Evolutionary conservation across 2,329 filamentous ascomycete species (phyloP).

Genomic region (Gliomastix tumulicola): DNA sequence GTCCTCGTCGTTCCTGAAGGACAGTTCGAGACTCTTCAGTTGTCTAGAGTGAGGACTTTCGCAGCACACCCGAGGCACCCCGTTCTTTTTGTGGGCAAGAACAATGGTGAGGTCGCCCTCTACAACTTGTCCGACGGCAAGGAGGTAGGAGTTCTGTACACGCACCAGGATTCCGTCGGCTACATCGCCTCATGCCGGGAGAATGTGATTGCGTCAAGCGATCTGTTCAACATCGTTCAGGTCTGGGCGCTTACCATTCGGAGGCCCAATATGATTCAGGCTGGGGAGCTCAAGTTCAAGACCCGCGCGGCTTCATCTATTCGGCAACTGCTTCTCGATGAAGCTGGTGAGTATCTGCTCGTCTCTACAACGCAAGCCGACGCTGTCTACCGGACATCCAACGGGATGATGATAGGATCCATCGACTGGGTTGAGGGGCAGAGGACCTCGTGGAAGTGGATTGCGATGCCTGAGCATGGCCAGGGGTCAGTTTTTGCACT

Average conservation of each 20-base stretch:
- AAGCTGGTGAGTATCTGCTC: slow-evolving; percentile 5
- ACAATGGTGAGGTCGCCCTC: slow-evolving; percentile 7
- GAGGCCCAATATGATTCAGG: too few relatives aligned
- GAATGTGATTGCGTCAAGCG: too few relatives aligned
- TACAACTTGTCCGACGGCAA: too few relatives aligned
- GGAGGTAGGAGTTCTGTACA: too few relatives aligned
- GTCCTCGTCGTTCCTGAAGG: slow-evolving; percentile 4
- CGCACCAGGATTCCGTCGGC: too few relatives aligned
- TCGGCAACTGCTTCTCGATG: slow-evolving; percentile 7
- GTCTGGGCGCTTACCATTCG: too few relatives aligned
- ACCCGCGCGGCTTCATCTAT: too few relatives aligned
- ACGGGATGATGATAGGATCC: slow-evolving; percentile 7
- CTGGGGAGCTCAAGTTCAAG: too few relatives aligned
- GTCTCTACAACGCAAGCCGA: slow-evolving; percentile 2
- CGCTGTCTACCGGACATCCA: neutral
- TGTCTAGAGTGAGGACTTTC: slow-evolving; percentile 8
- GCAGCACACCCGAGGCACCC: slow-evolving; percentile 6
- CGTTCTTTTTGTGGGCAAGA: slow-evolving; percentile 9
- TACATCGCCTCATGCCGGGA: too few relatives aligned
- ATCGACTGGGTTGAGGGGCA: slow-evolving; percentile 1
- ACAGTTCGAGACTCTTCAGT: slow-evolving; percentile 6
- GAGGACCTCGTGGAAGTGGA: neutral
- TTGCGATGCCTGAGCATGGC: neutral
- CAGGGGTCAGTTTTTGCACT: neutral
- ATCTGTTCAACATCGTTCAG: too few relatives aligned